Conservation (phyloP, 306 rosid species). For the Cucurbita ficifolia region DNA sequence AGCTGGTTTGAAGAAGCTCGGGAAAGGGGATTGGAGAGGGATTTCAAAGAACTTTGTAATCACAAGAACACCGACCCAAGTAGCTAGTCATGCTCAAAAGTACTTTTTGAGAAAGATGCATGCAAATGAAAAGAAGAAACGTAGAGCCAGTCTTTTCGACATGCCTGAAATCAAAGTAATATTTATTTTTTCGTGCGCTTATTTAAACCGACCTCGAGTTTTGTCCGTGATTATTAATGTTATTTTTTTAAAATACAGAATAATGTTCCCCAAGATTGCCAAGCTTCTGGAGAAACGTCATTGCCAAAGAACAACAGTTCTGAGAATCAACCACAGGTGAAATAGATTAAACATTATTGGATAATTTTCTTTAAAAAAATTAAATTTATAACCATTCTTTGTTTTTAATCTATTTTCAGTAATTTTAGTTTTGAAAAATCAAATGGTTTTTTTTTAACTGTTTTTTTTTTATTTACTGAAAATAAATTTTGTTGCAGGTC, state of each 20-base stretch:
- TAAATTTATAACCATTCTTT: too few species aligned
- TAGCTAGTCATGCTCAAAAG: conserved; percentile 69
- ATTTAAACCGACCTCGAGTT: too few species aligned
- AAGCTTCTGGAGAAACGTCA: background rate
- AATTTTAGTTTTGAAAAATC: too few species aligned
- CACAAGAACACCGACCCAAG: conserved; percentile 41
- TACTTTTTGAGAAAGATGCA: conserved; percentile 28
- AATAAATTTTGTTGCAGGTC: background rate
- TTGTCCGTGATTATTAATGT: background rate
- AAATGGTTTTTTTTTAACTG: too few species aligned
- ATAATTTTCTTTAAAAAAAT: too few species aligned
- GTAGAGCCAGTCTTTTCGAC: conserved; percentile 46
- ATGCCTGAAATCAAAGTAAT: conserved; percentile 14
- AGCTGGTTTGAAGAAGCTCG: conserved; percentile 29
- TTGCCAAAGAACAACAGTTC: background rate
- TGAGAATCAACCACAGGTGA: background rate
- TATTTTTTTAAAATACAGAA: background rate
- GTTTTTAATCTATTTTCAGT: too few species aligned
- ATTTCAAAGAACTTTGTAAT: conserved; percentile 36
- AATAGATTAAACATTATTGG: background rate
- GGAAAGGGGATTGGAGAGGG: conserved; percentile 61
- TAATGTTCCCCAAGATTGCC: conserved; percentile 1
- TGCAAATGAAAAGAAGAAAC: conserved; percentile 24
- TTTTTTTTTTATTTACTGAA: too few species aligned
- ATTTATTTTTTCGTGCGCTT: too few species aligned